Evolutionary conservation across 2,329 filamentous ascomycete genomes (phyloP).

Genomic region (Amauroascus verrucosus): DNA sequence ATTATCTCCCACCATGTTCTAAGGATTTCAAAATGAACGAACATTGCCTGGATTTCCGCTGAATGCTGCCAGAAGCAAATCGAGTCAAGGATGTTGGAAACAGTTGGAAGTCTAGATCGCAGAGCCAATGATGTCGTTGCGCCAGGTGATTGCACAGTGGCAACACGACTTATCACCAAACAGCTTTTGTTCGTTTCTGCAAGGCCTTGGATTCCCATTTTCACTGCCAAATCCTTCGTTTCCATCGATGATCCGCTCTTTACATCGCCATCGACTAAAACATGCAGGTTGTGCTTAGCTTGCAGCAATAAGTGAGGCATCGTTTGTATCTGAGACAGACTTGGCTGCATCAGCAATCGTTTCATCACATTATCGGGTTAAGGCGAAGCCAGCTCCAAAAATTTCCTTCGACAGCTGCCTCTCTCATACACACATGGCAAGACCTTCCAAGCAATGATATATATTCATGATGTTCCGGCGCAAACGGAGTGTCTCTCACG

Average conservation of each 20-base stretch:
- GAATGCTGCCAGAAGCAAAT: neutral
- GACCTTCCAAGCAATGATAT: constrained; percentile 14
- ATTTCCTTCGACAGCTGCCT: neutral
- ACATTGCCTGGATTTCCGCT: neutral
- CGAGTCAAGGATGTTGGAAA: neutral
- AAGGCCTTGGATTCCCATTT: neutral
- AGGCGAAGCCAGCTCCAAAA: neutral
- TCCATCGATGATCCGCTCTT: neutral
- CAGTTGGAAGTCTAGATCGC: neutral
- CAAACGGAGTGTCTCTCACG: constrained; percentile 36
- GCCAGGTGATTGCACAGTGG: neutral
- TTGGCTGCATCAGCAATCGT: constrained; percentile 6
- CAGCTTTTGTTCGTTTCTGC: neutral
- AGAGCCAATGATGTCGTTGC: constrained; percentile 1
- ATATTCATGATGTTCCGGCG: constrained; percentile 32
- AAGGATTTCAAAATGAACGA: neutral
- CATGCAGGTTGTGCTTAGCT: neutral
- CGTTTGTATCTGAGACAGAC: constrained; percentile 1
- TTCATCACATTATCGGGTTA: neutral
- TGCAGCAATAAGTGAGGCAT: neutral
- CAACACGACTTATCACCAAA: neutral
- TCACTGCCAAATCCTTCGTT: neutral
- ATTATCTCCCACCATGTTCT: no score
- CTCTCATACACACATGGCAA: constrained; percentile 10
- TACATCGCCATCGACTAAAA: neutral